These are phyloP conservation scores for Thymus quinquecostatus DNA, from an alignment of 257 asterid genomes.

Conservation along the genomic window DNA sequence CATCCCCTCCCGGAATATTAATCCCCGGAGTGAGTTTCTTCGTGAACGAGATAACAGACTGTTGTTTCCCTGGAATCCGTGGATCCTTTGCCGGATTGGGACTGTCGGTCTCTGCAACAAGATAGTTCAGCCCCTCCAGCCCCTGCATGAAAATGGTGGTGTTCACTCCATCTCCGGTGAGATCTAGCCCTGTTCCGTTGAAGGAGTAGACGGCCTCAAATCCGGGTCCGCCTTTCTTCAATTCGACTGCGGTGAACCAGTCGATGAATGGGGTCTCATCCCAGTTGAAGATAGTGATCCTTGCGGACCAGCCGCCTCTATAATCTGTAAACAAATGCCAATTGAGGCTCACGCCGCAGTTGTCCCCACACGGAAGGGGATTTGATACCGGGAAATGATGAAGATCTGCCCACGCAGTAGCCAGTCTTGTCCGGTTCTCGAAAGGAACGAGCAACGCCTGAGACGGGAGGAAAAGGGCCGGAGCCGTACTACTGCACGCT, in stretches of 20 bases:
- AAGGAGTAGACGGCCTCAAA: conserved; percentile 83
- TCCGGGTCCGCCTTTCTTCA: conserved; percentile 63
- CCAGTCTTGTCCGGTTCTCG: conserved; percentile 58
- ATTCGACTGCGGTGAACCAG: conserved; percentile 84
- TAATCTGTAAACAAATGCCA: conserved; percentile 89
- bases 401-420: conserved; percentile 80
- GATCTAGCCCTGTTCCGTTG: conserved; percentile 57
- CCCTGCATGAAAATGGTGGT: conserved; percentile 92
- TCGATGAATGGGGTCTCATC: conserved; percentile 63
- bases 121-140: conserved; percentile 66
- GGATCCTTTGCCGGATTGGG: conserved; percentile 55
- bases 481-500: conserved; percentile 59
- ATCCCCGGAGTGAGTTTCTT: conserved; percentile 74
- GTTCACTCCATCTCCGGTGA: conserved; percentile 42
- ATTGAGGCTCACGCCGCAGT: conserved; percentile 87
- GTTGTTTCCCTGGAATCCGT: conserved; percentile 87
- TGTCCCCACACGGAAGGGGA: conserved; percentile 81
- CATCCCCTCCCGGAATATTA: conserved; percentile 70
- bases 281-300: conserved; percentile 93
- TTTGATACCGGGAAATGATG: conserved; percentile 66
- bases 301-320: conserved; percentile 89
- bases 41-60: conserved; percentile 85
- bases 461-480: conserved; percentile 80
- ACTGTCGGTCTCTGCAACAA: conserved; percentile 73
- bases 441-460: conserved; percentile 82